Percentiles rank a stretch among this genome's conserved stretches.
Evolutionary conservation across 1,139 yeast species (phyloP).

Genomic region (Zygoascus meyerae): DNA sequence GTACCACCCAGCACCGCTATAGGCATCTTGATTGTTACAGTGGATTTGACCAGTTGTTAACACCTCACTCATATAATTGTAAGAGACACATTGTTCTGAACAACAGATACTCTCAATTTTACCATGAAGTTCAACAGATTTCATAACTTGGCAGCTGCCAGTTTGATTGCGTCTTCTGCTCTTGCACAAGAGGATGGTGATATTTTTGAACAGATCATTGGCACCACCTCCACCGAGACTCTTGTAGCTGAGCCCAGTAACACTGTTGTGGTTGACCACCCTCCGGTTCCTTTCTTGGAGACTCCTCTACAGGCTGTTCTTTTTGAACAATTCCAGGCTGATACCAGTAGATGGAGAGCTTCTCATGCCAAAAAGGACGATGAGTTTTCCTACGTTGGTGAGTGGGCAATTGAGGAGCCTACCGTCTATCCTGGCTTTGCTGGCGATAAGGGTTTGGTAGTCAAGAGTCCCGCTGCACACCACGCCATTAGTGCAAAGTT

Average conservation of each 20-base stretch:
- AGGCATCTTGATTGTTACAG: too few species aligned
- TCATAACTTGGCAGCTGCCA: conserved; percentile 7
- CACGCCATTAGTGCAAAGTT: conserved; percentile 69
- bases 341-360: conserved; percentile 53
- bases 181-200: conserved; percentile 3
- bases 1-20: too few species aligned
- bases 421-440: conserved; percentile 49
- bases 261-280: conserved; percentile 23
- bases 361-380: conserved; percentile 54
- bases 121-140: conserved; percentile 9
- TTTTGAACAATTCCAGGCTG: conserved; percentile 61
- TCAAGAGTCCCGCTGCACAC: conserved; percentile 68
- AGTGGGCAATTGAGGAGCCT: conserved; percentile 68
- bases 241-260: conserved; percentile 12
- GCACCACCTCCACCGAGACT: conserved; percentile 5
- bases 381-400: conserved; percentile 56
- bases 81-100: too few species aligned
- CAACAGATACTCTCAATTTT: not conserved
- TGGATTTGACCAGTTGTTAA: too few species aligned
- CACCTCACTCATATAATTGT: too few species aligned
- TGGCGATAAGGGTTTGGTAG: conserved; percentile 68
- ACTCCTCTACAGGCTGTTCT: conserved; percentile 39
- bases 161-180: conserved; percentile 12
- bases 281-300: conserved; percentile 20
- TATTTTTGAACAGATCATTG: conserved; percentile 4